A percentile compares a stretch with the other conserved stretches of the same genome.
Evolutionary conservation across 2,329 filamentous ascomycete species (phyloP).

Genomic region (Davidsoniella virescens): DNA sequence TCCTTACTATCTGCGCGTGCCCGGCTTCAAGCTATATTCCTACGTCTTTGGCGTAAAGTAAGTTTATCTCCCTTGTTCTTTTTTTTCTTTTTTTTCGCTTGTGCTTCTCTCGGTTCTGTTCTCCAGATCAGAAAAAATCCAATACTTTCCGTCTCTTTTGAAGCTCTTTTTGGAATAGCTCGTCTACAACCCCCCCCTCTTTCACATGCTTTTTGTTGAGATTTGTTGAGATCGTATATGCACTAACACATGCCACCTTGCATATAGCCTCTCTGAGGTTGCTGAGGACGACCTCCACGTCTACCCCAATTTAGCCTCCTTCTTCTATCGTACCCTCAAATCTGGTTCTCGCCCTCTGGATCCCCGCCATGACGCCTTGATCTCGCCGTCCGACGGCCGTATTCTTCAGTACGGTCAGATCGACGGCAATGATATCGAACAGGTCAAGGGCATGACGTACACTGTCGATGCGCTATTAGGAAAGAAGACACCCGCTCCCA

Average conservation of each 20-base stretch:
- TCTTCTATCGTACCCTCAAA: slow-evolving; percentile 93
- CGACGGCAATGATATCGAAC: slow-evolving; percentile 85
- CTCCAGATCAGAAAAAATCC: background rate
- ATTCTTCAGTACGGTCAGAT: slow-evolving; percentile 87
- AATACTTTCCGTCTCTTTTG: background rate
- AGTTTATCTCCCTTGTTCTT: slow-evolving; percentile 14
- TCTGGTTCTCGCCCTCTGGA: slow-evolving; percentile 76
- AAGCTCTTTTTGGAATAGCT: background rate
- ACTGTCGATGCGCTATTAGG: slow-evolving; percentile 85
- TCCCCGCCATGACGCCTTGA: slow-evolving; percentile 58
- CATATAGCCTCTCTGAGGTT: slow-evolving; percentile 59
- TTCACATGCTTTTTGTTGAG: slow-evolving; percentile 8
- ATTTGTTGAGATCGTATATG: slow-evolving; percentile 5
- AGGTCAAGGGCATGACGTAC: slow-evolving; percentile 98
- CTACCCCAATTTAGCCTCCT: slow-evolving; percentile 85
- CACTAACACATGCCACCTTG: background rate
- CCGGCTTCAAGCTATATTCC: slow-evolving; percentile 82
- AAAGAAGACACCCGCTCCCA: slow-evolving; percentile 38
- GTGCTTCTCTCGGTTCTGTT: background rate
- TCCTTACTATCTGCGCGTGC: slow-evolving; percentile 72
- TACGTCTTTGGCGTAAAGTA: slow-evolving; percentile 79
- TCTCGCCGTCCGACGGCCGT: slow-evolving; percentile 81
- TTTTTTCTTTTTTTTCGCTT: slow-evolving; percentile 3
- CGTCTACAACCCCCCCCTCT: background rate
- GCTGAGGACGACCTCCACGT: slow-evolving; percentile 73